Percentiles rank a stretch among this genome's conserved stretches.
Conservation (phyloP, 441 rosid genomes). For the Cnidoscolus chayamansa region DNA sequence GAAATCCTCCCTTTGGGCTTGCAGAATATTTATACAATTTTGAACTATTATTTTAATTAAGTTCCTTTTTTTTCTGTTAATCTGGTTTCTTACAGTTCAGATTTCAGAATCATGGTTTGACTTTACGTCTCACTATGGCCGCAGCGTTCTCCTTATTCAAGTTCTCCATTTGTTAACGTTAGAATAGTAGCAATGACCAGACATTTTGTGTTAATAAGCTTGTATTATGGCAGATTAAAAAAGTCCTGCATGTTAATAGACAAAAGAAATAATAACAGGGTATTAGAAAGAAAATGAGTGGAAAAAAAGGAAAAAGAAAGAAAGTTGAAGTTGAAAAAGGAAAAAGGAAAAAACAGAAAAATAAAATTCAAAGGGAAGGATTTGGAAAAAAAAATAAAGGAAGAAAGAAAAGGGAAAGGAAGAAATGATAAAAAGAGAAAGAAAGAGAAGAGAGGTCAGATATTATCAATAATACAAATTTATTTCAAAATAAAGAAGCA, state of each 20-base stretch:
- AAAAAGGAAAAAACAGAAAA: neutral
- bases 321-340: slow-evolving; percentile 6
- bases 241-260: slow-evolving; percentile 21
- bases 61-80: slow-evolving; percentile 28
- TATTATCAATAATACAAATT: neutral
- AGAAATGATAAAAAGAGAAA: slow-evolving; percentile 2
- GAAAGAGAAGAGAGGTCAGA: neutral
- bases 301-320: slow-evolving; percentile 13
- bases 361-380: neutral
- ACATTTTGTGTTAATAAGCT: slow-evolving; percentile 29
- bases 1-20: neutral
- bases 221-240: slow-evolving; percentile 20
- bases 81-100: slow-evolving; percentile 23
- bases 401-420: slow-evolving; percentile 3
- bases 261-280: slow-evolving; percentile 15
- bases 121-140: slow-evolving; percentile 61
- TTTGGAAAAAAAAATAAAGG: slow-evolving; percentile 14
- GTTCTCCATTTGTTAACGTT: slow-evolving; percentile 50
- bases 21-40: neutral
- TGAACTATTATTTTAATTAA: neutral
- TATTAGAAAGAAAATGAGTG: slow-evolving; percentile 20
- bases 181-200: slow-evolving; percentile 39
- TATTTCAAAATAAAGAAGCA: neutral
- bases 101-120: slow-evolving; percentile 48
- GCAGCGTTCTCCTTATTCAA: slow-evolving; percentile 70